Evolutionary conservation across 768 basidiomycete species (phyloP).

Genomic region (Steccherinum ochraceum): DNA sequence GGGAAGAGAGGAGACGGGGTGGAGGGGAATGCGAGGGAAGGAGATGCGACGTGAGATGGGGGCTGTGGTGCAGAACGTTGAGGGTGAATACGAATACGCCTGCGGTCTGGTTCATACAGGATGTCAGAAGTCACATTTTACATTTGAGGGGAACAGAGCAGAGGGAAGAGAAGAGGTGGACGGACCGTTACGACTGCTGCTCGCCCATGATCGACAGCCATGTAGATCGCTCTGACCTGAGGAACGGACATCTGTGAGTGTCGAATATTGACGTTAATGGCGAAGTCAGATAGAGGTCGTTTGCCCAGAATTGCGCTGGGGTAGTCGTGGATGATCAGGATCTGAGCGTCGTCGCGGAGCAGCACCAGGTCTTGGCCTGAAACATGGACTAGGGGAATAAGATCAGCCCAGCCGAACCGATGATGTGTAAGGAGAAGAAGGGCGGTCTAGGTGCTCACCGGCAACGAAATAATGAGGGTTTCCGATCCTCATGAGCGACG

Average conservation of each 20-base stretch:
- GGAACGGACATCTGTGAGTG: neutral
- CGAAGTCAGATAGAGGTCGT: slow-evolving; percentile 11
- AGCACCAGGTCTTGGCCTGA: slow-evolving; percentile 32
- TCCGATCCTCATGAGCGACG: too few relatives aligned
- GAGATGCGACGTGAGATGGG: slow-evolving; percentile 9
- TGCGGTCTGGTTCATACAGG: slow-evolving; percentile 14
- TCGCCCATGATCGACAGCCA: slow-evolving; percentile 23
- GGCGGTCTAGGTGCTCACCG: too few relatives aligned
- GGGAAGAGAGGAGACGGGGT: too few relatives aligned
- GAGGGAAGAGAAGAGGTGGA: neutral
- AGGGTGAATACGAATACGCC: slow-evolving; percentile 21
- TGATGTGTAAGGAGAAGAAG: too few relatives aligned
- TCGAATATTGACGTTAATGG: slow-evolving; percentile 14
- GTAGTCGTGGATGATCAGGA: slow-evolving; percentile 31
- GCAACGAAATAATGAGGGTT: slow-evolving; percentile 2
- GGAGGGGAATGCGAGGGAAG: neutral
- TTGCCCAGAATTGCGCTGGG: slow-evolving; percentile 20
- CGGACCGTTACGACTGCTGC: slow-evolving; percentile 21
- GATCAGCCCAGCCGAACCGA: neutral
- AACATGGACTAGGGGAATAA: slow-evolving; percentile 25
- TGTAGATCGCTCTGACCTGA: slow-evolving; percentile 14
- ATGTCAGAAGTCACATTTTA: neutral
- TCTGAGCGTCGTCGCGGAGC: slow-evolving; percentile 13
- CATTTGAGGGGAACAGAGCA: too few relatives aligned
- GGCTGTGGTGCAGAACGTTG: slow-evolving; percentile 14